phyloP scores from a whole-genome alignment of 257 asterid species.

The Nicotiana noctiflora region DNA sequence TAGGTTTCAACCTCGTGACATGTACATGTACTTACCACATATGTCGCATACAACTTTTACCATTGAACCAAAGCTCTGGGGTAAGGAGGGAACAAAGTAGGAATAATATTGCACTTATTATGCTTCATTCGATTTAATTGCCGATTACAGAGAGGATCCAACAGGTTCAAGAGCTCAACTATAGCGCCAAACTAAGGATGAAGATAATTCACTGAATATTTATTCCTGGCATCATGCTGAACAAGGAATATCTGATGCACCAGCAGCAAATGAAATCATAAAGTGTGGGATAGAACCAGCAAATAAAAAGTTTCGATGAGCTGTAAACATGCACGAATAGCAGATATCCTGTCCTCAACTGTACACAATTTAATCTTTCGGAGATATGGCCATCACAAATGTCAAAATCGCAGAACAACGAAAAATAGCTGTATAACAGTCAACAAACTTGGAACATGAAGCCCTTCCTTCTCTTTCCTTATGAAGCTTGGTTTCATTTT shows the following conservation, averaged over 20 bases:
- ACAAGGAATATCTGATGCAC: background rate
- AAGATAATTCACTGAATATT: background rate
- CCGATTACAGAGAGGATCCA: background rate
- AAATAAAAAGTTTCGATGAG: background rate
- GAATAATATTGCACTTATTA: background rate
- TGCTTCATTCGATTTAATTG: background rate
- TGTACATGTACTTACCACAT: background rate
- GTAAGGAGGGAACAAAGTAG: background rate
- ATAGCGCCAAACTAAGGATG: background rate
- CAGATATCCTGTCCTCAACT: background rate
- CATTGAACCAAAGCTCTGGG: background rate
- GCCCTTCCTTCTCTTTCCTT: background rate
- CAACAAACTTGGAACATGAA: background rate
- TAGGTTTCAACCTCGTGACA: background rate
- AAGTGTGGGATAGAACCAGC: background rate
- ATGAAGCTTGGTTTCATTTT: background rate
- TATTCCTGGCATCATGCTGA: background rate
- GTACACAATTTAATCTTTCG: background rate
- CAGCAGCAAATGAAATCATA: background rate
- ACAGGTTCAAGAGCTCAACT: background rate
- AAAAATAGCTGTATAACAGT: background rate
- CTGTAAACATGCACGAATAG: background rate
- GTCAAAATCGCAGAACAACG: background rate
- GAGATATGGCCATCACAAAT: background rate
- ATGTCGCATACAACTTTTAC: background rate